Conservation (phyloP, 2,329 filamentous ascomycete species). For the Talaromyces sp. region DNA sequence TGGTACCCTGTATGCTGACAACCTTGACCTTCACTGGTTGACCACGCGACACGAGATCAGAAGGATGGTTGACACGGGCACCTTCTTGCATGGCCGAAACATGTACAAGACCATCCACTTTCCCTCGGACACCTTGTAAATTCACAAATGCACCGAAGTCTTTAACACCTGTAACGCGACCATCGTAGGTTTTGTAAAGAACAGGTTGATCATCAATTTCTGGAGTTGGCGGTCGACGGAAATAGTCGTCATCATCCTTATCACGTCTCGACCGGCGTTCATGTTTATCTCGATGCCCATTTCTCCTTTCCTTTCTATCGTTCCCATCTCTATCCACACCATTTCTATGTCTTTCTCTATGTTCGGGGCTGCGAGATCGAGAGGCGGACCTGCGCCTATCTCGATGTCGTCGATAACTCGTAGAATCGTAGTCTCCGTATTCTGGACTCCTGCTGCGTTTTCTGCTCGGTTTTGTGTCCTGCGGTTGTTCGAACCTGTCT, state of each 20-base stretch:
- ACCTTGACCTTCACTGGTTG: conserved; percentile 93
- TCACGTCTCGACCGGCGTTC: conserved; percentile 39
- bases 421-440: conserved; percentile 46
- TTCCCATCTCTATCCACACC: conserved; percentile 58
- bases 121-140: conserved; percentile 78
- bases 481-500: conserved; percentile 32
- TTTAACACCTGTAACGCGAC: conserved; percentile 85
- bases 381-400: conserved; percentile 46
- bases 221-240: conserved; percentile 62
- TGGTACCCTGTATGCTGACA: conserved; percentile 73
- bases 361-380: conserved; percentile 44
- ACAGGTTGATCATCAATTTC: conserved; percentile 80
- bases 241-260: conserved; percentile 54
- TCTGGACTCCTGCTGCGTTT: conserved; percentile 56
- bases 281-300: conserved; percentile 42
- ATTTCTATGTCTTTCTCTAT: conserved; percentile 43
- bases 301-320: conserved; percentile 34
- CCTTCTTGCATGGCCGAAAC: conserved; percentile 84
- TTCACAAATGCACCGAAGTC: conserved; percentile 97
- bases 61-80: conserved; percentile 84
- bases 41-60: conserved; percentile 74
- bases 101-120: conserved; percentile 89
- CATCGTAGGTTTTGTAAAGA: conserved; percentile 83
- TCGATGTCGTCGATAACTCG: conserved; percentile 16
- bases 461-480: conserved; percentile 38